A percentile compares a stretch with the other conserved stretches of the same genome.
phyloP scores from a whole-genome alignment of 495 filamentous ascomycete genomes.

The Aspergillus olivimuriae region DNA sequence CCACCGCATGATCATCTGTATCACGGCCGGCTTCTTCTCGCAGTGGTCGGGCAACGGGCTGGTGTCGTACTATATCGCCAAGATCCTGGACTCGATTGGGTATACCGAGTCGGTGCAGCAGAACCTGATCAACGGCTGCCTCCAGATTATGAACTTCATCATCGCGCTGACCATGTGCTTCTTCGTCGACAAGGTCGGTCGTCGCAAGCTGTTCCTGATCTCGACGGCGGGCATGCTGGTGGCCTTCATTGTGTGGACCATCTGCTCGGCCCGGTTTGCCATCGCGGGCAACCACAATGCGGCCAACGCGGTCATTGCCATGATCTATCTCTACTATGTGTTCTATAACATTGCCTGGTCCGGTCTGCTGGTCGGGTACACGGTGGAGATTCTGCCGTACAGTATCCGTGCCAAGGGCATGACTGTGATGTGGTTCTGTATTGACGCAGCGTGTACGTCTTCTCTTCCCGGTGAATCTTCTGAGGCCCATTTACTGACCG shows the following conservation, averaged over 20 bases:
- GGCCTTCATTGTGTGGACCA: conserved; percentile 53
- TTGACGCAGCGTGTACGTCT: conserved; percentile 34
- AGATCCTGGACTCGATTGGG: conserved; percentile 52
- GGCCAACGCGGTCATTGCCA: conserved; percentile 48
- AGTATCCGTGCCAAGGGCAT: conserved; percentile 65
- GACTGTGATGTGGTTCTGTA: conserved; percentile 57
- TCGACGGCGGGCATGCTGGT: conserved; percentile 54
- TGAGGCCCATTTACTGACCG: conserved; percentile 6
- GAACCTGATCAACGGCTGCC: conserved; percentile 30
- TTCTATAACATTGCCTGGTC: conserved; percentile 58
- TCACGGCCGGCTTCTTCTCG: conserved; percentile 50
- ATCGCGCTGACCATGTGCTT: conserved; percentile 48
- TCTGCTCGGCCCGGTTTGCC: conserved; percentile 51
- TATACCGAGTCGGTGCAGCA: conserved; percentile 42
- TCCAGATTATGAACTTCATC: conserved; percentile 37
- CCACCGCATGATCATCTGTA: conserved; percentile 51
- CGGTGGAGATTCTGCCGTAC: conserved; percentile 62
- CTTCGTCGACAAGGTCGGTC: conserved; percentile 55
- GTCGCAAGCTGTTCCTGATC: conserved; percentile 51
- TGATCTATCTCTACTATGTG: conserved; percentile 53
- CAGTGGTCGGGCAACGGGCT: conserved; percentile 67
- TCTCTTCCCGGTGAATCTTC: background rate
- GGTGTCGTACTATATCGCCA: conserved; percentile 55
- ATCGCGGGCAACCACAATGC: conserved; percentile 32
- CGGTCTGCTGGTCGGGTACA: conserved; percentile 58